Conservation (phyloP, 345 rosid genomes). For the Jatropha curcas region DNA sequence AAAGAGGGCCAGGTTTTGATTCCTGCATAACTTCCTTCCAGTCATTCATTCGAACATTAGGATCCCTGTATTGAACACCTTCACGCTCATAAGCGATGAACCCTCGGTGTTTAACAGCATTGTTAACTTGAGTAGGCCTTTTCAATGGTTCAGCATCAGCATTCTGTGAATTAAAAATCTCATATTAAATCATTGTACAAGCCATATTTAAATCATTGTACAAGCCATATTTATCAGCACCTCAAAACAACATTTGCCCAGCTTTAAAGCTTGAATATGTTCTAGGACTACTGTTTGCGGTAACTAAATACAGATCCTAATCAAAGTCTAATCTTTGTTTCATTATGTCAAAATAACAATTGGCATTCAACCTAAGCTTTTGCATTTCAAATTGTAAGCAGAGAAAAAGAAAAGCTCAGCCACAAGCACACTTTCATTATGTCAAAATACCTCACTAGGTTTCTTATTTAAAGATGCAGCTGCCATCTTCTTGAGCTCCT, state of each 20-base stretch:
- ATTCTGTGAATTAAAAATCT: conserved; percentile 32
- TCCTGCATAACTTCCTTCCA: conserved; percentile 95
- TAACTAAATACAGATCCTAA: not conserved
- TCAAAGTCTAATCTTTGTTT: too few species aligned
- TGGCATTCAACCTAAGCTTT: not conserved
- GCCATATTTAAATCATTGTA: too few species aligned
- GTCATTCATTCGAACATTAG: conserved; percentile 76
- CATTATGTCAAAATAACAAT: too few species aligned
- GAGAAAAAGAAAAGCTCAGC: too few species aligned
- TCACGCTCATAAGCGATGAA: conserved; percentile 92
- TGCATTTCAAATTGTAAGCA: not conserved
- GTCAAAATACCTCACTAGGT: conserved; percentile 40
- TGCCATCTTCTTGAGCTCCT: conserved; percentile 89
- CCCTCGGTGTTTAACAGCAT: conserved; percentile 82
- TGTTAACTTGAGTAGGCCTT: conserved; percentile 63
- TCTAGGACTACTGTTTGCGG: not conserved
- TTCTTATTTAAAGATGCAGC: conserved; percentile 49
- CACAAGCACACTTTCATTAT: not conserved
- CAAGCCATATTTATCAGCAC: not conserved
- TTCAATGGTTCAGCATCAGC: conserved; percentile 36
- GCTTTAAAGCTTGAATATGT: not conserved
- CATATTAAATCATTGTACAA: not conserved
- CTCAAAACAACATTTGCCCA: not conserved
- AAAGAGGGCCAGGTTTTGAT: conserved; percentile 75
- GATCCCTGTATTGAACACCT: conserved; percentile 87